These are phyloP conservation scores for Holtermannia corniformis DNA, from an alignment of 768 basidiomycete genomes.

Conservation along the genomic window DNA sequence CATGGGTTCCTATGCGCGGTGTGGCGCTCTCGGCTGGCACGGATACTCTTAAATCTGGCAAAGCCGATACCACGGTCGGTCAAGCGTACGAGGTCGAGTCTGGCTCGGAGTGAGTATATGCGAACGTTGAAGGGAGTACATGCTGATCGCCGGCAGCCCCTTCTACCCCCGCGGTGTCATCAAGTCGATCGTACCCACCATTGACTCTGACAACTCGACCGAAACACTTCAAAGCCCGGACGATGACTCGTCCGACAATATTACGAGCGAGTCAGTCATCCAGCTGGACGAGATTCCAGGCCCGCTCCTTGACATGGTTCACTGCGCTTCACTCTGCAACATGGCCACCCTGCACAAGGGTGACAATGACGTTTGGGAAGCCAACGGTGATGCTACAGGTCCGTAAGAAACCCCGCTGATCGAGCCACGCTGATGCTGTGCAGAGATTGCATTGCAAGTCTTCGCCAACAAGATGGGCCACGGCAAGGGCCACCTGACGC, in stretches of 20 bases:
- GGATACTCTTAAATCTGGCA: constrained; percentile 12
- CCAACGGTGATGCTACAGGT: constrained; percentile 53
- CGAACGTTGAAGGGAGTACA: too few species aligned
- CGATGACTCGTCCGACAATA: neutral
- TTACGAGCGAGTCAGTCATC: neutral
- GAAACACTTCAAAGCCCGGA: neutral
- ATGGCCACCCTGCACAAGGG: constrained; percentile 41
- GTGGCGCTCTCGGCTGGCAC: constrained; percentile 24
- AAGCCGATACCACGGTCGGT: constrained; percentile 24
- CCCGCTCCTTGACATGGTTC: constrained; percentile 36
- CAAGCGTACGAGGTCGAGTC: constrained; percentile 39
- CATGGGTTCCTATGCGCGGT: constrained; percentile 40
- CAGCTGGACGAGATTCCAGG: constrained; percentile 29
- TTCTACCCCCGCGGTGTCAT: constrained; percentile 42
- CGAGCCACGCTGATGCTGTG: too few species aligned
- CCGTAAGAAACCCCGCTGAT: too few species aligned
- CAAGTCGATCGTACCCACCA: constrained; percentile 8
- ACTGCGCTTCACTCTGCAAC: constrained; percentile 44
- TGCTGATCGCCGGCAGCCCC: too few species aligned
- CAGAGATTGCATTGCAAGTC: constrained; percentile 51
- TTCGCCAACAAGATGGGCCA: constrained; percentile 49
- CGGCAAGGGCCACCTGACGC: constrained; percentile 43
- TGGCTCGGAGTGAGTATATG: constrained; percentile 34
- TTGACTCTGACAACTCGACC: neutral
- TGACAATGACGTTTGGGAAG: constrained; percentile 45